Evolutionary conservation across 495 filamentous ascomycete species (phyloP).

Genomic region (Oidiodendron maius): DNA sequence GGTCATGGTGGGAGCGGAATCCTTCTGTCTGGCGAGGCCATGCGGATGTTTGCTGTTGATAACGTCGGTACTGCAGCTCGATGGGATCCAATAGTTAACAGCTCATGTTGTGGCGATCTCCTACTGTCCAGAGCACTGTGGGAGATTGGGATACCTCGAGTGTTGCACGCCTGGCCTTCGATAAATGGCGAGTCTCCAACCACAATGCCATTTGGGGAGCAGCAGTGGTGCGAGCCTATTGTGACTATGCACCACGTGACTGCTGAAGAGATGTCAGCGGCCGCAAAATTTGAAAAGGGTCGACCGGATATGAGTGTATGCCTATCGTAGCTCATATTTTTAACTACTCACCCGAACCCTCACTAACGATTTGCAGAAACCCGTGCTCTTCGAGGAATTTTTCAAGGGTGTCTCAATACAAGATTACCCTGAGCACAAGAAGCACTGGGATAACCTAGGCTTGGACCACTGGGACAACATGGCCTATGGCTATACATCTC

Average conservation of each 20-base stretch:
- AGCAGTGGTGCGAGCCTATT: constrained; percentile 54
- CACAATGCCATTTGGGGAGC: constrained; percentile 40
- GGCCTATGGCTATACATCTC: not conserved
- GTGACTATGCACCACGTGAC: constrained; percentile 58
- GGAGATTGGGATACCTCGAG: constrained; percentile 43
- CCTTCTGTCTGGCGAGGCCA: constrained; percentile 50
- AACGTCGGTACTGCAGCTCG: constrained; percentile 26
- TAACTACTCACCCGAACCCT: not conserved
- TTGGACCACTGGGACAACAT: not conserved
- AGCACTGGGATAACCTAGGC: constrained; percentile 6
- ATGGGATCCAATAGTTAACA: constrained; percentile 45
- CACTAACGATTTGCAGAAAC: not conserved
- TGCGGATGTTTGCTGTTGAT: constrained; percentile 34
- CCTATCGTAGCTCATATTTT: not conserved
- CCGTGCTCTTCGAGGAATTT: not conserved
- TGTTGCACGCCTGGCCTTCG: constrained; percentile 46
- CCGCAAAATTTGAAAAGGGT: constrained; percentile 47
- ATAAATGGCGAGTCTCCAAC: constrained; percentile 49
- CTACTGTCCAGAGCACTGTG: constrained; percentile 53
- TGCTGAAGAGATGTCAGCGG: constrained; percentile 40
- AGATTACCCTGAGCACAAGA: not conserved
- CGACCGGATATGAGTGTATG: constrained; percentile 5
- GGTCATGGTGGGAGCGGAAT: constrained; percentile 66
- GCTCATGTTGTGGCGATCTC: constrained; percentile 65
- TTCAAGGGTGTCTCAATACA: constrained; percentile 3